Evolutionary conservation across 2,329 filamentous ascomycete genomes (phyloP), one percentile per base, ranked within the genome.

Genomic region (Neodidymelliopsis sp.): DNA sequence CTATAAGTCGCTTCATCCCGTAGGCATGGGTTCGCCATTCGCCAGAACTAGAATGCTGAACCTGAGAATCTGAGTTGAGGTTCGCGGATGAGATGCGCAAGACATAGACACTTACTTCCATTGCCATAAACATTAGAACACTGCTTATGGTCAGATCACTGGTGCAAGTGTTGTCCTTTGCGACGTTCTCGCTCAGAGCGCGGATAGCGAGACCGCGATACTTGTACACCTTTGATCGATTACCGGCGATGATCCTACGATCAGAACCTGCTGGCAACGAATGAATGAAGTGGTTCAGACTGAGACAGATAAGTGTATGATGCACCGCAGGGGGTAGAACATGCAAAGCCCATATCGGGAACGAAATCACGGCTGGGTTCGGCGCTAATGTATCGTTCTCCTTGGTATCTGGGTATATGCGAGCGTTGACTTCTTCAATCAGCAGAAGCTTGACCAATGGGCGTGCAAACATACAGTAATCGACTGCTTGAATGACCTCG

Each of bases 131-230:
- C 50, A 68, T 61, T 2, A 68, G 27, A 3, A 71, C 59, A 27
- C 62, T 66, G 6, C 59, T 54, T 1, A 71, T 67, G 0, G 65
- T 67, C 19, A 57, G 25, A 27, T 70, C 62, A 18, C 49, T 62
- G 22, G 49, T 59, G 34, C 56, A 49, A 3, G 60, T 69, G 27
- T 53, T 65, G 11, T 64, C 60, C n/a, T 56, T 56, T 2, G 50
- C 55, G 12, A 71, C 55, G 4, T 62, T 54, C 1, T 59, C 48
- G 23, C 59, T 62, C 1, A 71, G 41, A 6, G 62, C 53, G 3
- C 60, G 57, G 6, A 71, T 65, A 2, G 67, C 65, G 15, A 53
- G 56, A 15, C 66, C 66, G 1, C 66, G 63, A 47, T 71, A 62
- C 7, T 66, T 61, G 19, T 60, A 65, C 2, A 71, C 36, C 19